phyloP scores from a whole-genome alignment of 164 flowering plant genomes.

The Kalanchoe fedtschenkoi region DNA sequence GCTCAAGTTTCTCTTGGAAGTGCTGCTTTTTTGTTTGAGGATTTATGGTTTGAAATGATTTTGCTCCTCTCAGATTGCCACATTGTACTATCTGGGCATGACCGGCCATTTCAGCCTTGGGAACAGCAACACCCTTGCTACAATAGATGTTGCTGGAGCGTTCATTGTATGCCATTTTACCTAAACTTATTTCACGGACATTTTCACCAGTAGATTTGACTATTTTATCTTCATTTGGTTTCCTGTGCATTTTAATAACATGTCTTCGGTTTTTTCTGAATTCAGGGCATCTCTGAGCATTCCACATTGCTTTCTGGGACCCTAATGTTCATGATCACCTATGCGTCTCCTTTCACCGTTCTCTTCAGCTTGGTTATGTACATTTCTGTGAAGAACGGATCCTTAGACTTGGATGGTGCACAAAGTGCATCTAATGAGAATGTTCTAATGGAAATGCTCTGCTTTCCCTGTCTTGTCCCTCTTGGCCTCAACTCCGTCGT shows the following conservation, averaged over 20 bases:
- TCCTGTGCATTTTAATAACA: not conserved
- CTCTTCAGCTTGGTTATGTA: constrained; percentile 58
- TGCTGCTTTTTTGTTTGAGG: not conserved
- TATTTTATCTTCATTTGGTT: too few relatives aligned
- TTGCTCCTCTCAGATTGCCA: constrained; percentile 48
- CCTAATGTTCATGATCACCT: constrained; percentile 79
- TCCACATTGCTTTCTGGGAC: constrained; percentile 78
- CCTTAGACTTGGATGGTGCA: constrained; percentile 4
- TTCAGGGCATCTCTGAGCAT: constrained; percentile 82
- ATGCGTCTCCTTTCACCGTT: constrained; percentile 65
- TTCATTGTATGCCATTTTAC: constrained; percentile 44
- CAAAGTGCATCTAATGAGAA: constrained; percentile 24
- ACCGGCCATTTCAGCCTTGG: constrained; percentile 93
- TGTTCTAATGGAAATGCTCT: constrained; percentile 39
- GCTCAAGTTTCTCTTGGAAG: not conserved
- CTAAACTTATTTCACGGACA: too few relatives aligned
- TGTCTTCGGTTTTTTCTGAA: constrained; percentile 8
- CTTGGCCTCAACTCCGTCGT: constrained; percentile 64
- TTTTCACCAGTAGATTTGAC: too few relatives aligned
- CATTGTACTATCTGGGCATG: constrained; percentile 71
- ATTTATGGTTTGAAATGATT: not conserved
- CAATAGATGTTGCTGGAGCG: constrained; percentile 96
- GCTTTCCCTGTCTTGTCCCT: constrained; percentile 72
- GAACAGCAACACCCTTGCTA: constrained; percentile 87
- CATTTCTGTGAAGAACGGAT: constrained; percentile 26